Conservation (phyloP, 352 stramenopile genomes). For the Pythium periplocum region DNA sequence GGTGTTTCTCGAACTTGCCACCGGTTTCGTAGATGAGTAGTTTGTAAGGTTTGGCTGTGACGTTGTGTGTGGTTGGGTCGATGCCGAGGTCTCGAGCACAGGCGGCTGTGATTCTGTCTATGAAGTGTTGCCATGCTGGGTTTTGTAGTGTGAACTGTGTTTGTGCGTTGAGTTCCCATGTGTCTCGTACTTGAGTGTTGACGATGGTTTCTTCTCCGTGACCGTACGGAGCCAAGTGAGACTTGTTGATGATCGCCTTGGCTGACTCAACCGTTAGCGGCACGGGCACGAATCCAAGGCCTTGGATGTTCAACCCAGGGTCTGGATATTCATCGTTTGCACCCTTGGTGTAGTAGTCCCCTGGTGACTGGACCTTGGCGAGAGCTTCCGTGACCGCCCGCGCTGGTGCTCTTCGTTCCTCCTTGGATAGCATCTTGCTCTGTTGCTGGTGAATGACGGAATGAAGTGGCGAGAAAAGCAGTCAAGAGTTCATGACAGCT, state of each 20-base stretch:
- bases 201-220: constrained; percentile 15
- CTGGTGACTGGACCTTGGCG: no score
- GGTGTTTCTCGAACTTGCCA: constrained; percentile 34
- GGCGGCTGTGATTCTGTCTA: constrained; percentile 7
- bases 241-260: constrained; percentile 3
- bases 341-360: no score
- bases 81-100: constrained; percentile 9
- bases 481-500: no score
- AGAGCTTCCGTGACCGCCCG: no score
- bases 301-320: background rate
- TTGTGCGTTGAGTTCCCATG: constrained; percentile 14
- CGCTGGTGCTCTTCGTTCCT: no score
- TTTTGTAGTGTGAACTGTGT: constrained; percentile 9
- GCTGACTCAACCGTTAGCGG: background rate
- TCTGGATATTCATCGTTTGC: no score
- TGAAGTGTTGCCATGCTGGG: constrained; percentile 4
- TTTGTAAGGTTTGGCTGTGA: constrained; percentile 27
- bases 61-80: constrained; percentile 1
- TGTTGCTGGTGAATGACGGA: no score
- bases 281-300: background rate
- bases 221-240: constrained; percentile 13
- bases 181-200: constrained; percentile 17
- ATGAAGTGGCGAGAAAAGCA: no score
- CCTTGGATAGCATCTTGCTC: no score
- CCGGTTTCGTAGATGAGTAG: constrained; percentile 35